Evolutionary conservation across 2,329 filamentous ascomycete species (phyloP).

Genomic region (Chaetomium olivaceum): DNA sequence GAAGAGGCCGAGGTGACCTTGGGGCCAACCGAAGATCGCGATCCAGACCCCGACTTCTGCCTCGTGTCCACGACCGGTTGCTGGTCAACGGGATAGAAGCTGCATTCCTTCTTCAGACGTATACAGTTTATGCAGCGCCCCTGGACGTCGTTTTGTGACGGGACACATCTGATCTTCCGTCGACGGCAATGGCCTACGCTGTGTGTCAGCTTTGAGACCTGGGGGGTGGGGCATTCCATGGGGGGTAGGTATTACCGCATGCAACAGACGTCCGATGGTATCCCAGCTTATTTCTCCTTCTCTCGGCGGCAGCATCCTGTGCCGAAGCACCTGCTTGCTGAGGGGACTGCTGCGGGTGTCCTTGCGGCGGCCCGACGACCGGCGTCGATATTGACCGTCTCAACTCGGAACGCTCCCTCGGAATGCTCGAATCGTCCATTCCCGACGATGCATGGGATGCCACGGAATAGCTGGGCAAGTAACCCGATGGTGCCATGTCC

Average conservation of each 20-base stretch:
- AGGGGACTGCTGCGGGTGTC: conserved; percentile 33
- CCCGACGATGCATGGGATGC: conserved; percentile 38
- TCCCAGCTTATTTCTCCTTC: conserved; percentile 82
- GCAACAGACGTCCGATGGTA: conserved; percentile 95
- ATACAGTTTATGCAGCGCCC: conserved; percentile 91
- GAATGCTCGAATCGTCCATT: conserved; percentile 38
- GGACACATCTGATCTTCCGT: conserved; percentile 89
- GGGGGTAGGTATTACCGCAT: conserved; percentile 70
- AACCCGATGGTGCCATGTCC: conserved; percentile 45
- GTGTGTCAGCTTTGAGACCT: conserved; percentile 23
- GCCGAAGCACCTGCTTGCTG: conserved; percentile 38
- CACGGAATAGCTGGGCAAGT: conserved; percentile 38
- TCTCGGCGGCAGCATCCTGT: conserved; percentile 47
- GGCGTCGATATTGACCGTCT: conserved; percentile 55
- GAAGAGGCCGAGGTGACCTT: conserved; percentile 49
- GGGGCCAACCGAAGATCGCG: conserved; percentile 43
- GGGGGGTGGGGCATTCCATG: conserved; percentile 15
- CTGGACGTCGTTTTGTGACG: conserved; percentile 69
- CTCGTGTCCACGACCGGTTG: conserved; percentile 53
- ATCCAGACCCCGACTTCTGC: conserved; percentile 44
- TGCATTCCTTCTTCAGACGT: conserved; percentile 89
- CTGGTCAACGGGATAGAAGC: conserved; percentile 87
- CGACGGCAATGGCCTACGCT: conserved; percentile 79
- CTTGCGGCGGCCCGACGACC: conserved; percentile 46
- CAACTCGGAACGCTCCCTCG: conserved; percentile 43